These are phyloP conservation scores for Aspergillus carbonarius DNA, from an alignment of 2,329 filamentous ascomycete species.

Conservation along the genomic window DNA sequence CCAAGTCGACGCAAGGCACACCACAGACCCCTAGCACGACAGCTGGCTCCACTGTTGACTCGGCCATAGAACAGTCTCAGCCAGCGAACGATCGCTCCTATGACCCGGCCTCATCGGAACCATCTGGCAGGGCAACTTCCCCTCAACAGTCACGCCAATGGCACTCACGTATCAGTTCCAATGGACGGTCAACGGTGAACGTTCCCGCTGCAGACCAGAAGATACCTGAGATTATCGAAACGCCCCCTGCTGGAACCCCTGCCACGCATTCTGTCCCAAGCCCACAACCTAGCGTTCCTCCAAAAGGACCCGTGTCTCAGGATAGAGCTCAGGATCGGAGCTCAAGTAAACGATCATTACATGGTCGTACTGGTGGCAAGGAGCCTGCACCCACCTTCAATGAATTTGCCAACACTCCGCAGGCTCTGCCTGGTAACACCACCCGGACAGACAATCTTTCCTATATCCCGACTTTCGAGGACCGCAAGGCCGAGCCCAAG, in stretches of 20 bases:
- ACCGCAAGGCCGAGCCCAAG: conserved; percentile 72
- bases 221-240: conserved; percentile 63
- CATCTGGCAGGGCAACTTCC: conserved; percentile 30
- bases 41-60: conserved; percentile 28
- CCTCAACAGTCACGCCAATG: conserved; percentile 49
- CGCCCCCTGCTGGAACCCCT: conserved; percentile 53
- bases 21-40: conserved; percentile 21
- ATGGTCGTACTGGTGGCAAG: conserved; percentile 32
- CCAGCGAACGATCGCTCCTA: conserved; percentile 16
- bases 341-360: conserved; percentile 35
- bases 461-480: conserved; percentile 75
- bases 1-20: conserved; percentile 28
- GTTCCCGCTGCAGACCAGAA: conserved; percentile 49
- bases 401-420: conserved; percentile 65
- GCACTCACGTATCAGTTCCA: conserved; percentile 57
- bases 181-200: conserved; percentile 56
- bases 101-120: conserved; percentile 28
- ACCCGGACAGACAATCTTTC: conserved; percentile 75
- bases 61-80: conserved; percentile 30
- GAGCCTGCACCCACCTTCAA: conserved; percentile 56
- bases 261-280: conserved; percentile 21
- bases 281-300: conserved; percentile 43
- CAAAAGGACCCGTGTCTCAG: conserved; percentile 34
- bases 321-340: conserved; percentile 27
- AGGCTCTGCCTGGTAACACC: conserved; percentile 68